These are phyloP conservation scores for Xylogone sp. DNA, from an alignment of 2,329 filamentous ascomycete species.

Conservation along the genomic window DNA sequence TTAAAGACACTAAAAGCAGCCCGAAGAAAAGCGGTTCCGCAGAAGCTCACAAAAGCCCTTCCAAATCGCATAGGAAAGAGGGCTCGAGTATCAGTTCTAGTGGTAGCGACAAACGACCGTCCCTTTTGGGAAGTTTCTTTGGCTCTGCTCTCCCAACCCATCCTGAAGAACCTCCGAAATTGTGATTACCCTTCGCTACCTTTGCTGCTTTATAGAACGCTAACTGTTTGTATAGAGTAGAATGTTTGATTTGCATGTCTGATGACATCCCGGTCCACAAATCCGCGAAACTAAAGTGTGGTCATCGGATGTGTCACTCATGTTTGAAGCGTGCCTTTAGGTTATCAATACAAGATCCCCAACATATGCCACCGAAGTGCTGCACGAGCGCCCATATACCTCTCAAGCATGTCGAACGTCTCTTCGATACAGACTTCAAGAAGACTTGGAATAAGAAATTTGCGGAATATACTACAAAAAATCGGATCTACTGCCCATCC, in stretches of 20 bases:
- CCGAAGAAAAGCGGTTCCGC: slow-evolving; percentile 22
- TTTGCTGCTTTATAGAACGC: neutral
- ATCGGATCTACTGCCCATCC: slow-evolving; percentile 74
- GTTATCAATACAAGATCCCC: slow-evolving; percentile 70
- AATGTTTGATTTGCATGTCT: slow-evolving; percentile 68
- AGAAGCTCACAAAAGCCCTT: slow-evolving; percentile 13
- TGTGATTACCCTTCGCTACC: slow-evolving; percentile 13
- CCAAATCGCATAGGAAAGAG: slow-evolving; percentile 11
- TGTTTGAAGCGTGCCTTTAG: slow-evolving; percentile 74
- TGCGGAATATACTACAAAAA: slow-evolving; percentile 68
- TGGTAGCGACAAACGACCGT: slow-evolving; percentile 12
- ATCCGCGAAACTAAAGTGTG: slow-evolving; percentile 70
- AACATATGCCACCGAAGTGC: slow-evolving; percentile 82
- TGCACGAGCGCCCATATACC: slow-evolving; percentile 72
- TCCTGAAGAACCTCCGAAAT: slow-evolving; percentile 20
- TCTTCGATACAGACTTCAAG: slow-evolving; percentile 75
- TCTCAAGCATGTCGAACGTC: slow-evolving; percentile 68
- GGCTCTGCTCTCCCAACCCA: slow-evolving; percentile 11
- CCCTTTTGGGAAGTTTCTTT: slow-evolving; percentile 20
- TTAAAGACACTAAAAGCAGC: slow-evolving; percentile 10
- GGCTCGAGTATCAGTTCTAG: slow-evolving; percentile 9
- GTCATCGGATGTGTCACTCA: slow-evolving; percentile 74
- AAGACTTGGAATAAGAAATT: slow-evolving; percentile 77
- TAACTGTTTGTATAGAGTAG: slow-evolving; percentile 45
- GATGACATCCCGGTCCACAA: slow-evolving; percentile 62